A percentile compares a stretch with the other conserved stretches of the same genome.
Conservation (phyloP, 2,329 filamentous ascomycete genomes). For the Claviceps spartinae region DNA sequence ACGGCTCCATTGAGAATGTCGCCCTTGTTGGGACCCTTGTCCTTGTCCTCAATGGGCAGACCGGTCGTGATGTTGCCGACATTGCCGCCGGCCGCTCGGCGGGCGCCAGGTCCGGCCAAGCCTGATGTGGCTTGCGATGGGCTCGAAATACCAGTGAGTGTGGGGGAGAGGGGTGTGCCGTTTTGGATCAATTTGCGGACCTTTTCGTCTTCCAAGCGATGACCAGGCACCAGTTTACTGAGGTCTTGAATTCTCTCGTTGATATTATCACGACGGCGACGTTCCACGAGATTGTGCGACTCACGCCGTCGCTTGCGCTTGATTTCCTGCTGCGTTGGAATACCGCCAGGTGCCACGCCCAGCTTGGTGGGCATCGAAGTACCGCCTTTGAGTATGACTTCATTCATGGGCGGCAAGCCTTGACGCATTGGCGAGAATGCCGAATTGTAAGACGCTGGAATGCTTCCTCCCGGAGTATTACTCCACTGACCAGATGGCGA, state of each 20-base stretch:
- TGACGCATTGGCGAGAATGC: constrained; percentile 70
- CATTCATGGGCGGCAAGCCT: constrained; percentile 65
- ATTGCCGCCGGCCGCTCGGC: constrained; percentile 57
- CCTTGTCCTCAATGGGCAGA: constrained; percentile 87
- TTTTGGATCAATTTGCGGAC: constrained; percentile 89
- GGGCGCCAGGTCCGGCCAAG: constrained; percentile 70
- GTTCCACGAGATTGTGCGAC: constrained; percentile 93
- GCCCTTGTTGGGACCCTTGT: constrained; percentile 97
- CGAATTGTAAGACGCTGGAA: constrained; percentile 77
- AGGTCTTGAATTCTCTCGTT: constrained; percentile 97
- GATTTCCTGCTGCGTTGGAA: constrained; percentile 70
- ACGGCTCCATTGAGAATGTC: constrained; percentile 96
- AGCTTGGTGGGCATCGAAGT: constrained; percentile 86
- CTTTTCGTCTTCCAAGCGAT: constrained; percentile 93
- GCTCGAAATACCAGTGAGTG: constrained; percentile 53
- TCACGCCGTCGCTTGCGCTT: constrained; percentile 85
- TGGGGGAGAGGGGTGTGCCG: constrained; percentile 78
- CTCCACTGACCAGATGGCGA: constrained; percentile 83
- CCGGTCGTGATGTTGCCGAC: constrained; percentile 82
- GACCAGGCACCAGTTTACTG: constrained; percentile 79
- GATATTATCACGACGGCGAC: constrained; percentile 90
- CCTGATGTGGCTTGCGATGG: constrained; percentile 75
- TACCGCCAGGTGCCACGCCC: constrained; percentile 33
- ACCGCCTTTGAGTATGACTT: constrained; percentile 77
- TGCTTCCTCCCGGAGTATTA: constrained; percentile 62